Evolutionary conservation across 2,329 filamentous ascomycete genomes (phyloP), one percentile per base, ranked within the genome.

Genomic region (Phialophora expanda): DNA sequence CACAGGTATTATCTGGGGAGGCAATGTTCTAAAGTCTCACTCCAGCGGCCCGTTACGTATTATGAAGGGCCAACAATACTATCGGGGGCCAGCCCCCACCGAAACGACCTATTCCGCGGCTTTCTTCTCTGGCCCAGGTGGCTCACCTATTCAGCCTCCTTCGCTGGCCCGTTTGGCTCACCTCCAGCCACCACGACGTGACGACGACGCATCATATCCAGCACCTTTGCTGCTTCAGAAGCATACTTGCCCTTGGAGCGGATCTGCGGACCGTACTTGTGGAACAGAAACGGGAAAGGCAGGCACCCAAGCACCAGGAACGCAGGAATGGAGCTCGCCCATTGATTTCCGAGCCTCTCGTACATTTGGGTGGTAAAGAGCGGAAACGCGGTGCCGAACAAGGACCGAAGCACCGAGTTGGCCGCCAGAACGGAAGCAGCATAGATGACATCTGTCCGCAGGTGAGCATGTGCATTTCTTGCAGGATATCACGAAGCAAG

Each of bases 361-460:
- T 81, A 83, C 76, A 83, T 78, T 26, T 78, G 74, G 2, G 72
- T 76, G 12, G 80, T 81, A 74, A 82, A 82, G 9, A 83, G 73
- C 2, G 81, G 81, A 68, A 83, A 83, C 3, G 76, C 78, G 4
- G 81, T 79, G 55, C 80, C 81, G 32, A 80, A 80, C 22, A 81
- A 60, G 1, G 79, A 81, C 20, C 81, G 76, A n/a, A 83, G 66
- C 2, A 83, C 75, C 1, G 79, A 77, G 69, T 79, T 82, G 14
- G 79, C 81, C 1, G 78, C 78, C 50, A 79, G 66, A 3, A 78
- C 78, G 2, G 75, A 78, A 1, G 78, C 78, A 3, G 78, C 78
- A 62, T 76, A 80, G 78, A 53, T 90, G 41, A 64, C 66, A 69
- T 69, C 67, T 65, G 57, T 61, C 11, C 63, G 56, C 48, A 48